Conservation (phyloP, 208 protist species). For the Leishmania tarentolae region DNA sequence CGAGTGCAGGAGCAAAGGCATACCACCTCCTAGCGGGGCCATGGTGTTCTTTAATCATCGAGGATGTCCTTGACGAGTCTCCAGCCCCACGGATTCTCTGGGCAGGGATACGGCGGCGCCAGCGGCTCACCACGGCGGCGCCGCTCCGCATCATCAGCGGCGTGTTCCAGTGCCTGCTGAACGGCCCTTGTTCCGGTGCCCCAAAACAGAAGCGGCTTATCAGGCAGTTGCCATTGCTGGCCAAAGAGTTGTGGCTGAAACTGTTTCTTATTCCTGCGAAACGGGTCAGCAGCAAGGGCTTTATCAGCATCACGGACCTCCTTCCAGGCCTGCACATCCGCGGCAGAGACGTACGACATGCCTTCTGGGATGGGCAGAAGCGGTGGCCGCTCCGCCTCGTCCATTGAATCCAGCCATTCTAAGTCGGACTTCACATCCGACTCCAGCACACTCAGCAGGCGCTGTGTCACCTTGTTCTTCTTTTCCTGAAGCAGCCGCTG, state of each 20-base stretch:
- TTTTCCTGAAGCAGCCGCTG: conserved; percentile 48
- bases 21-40: background rate
- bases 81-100: conserved; percentile 89
- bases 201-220: conserved; percentile 88
- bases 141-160: conserved; percentile 75
- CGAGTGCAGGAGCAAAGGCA: background rate
- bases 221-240: conserved; percentile 72
- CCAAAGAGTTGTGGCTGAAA: conserved; percentile 71
- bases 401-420: conserved; percentile 81
- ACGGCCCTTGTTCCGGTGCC: conserved; percentile 75
- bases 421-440: conserved; percentile 72
- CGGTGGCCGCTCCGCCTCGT: conserved; percentile 80
- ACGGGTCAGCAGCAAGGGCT: conserved; percentile 56
- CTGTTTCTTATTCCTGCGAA: conserved; percentile 38
- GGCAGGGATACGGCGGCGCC: conserved; percentile 77
- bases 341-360: conserved; percentile 87
- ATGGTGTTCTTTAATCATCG: conserved; percentile 37
- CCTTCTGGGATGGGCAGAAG: conserved; percentile 81
- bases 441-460: conserved; percentile 71
- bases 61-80: conserved; percentile 75
- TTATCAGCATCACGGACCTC: conserved; percentile 56
- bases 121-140: conserved; percentile 54
- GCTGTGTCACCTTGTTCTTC: conserved; percentile 43
- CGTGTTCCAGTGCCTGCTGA: conserved; percentile 85
- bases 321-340: conserved; percentile 68